Evolutionary conservation across 768 basidiomycete species (phyloP).

Genomic region (Paxillus ammoniavirescens): DNA sequence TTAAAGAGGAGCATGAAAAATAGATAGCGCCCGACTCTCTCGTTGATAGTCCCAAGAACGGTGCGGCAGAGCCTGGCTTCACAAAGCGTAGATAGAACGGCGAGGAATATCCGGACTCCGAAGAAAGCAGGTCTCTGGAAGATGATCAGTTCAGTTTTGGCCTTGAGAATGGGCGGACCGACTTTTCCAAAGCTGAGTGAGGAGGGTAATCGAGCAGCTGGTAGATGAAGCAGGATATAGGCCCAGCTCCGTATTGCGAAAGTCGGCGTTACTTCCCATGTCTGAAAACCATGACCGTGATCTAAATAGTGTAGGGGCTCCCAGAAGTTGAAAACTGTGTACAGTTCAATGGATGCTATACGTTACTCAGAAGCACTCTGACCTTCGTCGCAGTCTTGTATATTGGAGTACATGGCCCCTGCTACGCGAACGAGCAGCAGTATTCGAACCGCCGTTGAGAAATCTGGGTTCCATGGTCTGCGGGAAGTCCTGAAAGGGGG

Average conservation of each 20-base stretch:
- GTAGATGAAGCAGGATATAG: conserved; percentile 81
- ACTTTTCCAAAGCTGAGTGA: conserved; percentile 74
- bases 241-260: conserved; percentile 96
- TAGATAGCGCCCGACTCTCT: conserved; percentile 89
- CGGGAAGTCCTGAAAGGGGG: conserved; percentile 51
- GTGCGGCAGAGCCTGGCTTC: conserved; percentile 84
- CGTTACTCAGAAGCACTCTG: conserved; percentile 1
- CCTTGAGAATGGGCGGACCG: conserved; percentile 13
- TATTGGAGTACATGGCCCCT: conserved; percentile 93
- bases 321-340: conserved; percentile 96
- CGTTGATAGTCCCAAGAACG: conserved; percentile 79
- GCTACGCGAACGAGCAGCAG: conserved; percentile 76
- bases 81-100: conserved; percentile 65
- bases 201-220: conserved; percentile 60
- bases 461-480: conserved; percentile 83
- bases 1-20: conserved; percentile 83
- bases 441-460: conserved; percentile 81
- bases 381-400: conserved; percentile 98
- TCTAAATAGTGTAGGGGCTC: conserved; percentile 94
- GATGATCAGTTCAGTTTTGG: conserved; percentile 8
- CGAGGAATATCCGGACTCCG: conserved; percentile 77
- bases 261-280: conserved; percentile 92
- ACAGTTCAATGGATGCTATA: not conserved
- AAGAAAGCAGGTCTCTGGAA: conserved; percentile 85
- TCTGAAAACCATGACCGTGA: conserved; percentile 89